These are phyloP conservation scores for Pseudogymnoascus sp. DNA, from an alignment of 2,329 filamentous ascomycete genomes.

Conservation along the genomic window DNA sequence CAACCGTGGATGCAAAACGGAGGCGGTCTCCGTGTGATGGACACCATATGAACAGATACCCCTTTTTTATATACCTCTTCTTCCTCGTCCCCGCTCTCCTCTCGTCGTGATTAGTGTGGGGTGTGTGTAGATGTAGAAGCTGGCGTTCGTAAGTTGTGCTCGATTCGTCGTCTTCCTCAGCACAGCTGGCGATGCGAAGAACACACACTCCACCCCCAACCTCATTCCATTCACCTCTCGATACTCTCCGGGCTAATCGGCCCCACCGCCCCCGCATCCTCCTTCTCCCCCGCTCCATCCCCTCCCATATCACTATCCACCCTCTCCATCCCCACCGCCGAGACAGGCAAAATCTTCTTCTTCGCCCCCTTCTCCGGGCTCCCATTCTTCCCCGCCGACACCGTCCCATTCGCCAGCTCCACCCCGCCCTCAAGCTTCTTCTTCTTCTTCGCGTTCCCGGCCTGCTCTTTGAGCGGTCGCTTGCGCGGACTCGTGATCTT, in stretches of 20 bases:
- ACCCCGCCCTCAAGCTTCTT: constrained; percentile 61
- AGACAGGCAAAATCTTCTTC: constrained; percentile 31
- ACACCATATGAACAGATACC: neutral
- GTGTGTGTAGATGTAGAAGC: neutral
- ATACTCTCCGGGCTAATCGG: constrained; percentile 79
- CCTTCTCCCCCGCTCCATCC: constrained; percentile 50
- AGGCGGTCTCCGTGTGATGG: neutral
- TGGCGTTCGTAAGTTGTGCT: neutral
- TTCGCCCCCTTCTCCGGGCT: constrained; percentile 44
- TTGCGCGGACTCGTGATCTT: constrained; percentile 85
- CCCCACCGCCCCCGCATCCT: constrained; percentile 59
- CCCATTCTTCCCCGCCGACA: constrained; percentile 27
- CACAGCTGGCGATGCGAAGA: neutral
- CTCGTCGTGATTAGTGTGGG: neutral
- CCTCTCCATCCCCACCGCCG: constrained; percentile 43
- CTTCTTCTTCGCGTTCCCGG: constrained; percentile 79
- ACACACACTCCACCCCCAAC: neutral
- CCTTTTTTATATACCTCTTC: neutral
- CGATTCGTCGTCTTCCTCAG: neutral
- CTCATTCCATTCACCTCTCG: constrained; percentile 18
- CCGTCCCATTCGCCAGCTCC: constrained; percentile 25
- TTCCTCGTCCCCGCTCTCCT: neutral
- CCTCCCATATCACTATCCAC: constrained; percentile 48
- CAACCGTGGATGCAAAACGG: constrained; percentile 1
- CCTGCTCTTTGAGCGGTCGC: constrained; percentile 71